A percentile compares a stretch with the other conserved stretches of the same genome.
Conservation (phyloP, 164 flowering plant genomes). For the Tetrastigma voinierianum region DNA sequence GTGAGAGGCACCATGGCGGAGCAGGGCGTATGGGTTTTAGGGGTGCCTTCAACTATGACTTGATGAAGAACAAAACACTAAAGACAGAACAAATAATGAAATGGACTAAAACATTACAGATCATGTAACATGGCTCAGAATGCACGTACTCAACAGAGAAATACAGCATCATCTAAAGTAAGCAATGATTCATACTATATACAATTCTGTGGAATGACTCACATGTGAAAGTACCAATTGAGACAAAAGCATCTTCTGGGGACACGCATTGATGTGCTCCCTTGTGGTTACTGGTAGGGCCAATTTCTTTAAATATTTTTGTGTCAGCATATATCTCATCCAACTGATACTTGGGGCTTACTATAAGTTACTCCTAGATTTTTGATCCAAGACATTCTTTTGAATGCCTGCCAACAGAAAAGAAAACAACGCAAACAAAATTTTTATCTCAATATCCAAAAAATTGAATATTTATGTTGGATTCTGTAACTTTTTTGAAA, state of each 20-base stretch:
- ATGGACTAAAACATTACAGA: neutral
- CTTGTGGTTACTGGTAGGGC: conserved; percentile 14
- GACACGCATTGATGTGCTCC: conserved; percentile 13
- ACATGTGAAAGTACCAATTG: conserved; percentile 27
- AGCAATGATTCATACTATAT: conserved; percentile 19
- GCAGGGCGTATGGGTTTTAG: no score
- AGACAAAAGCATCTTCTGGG: conserved; percentile 22
- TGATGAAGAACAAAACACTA: no score
- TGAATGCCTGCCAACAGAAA: conserved; percentile 60
- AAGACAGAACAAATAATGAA: no score
- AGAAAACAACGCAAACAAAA: no score
- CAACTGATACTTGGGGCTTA: conserved; percentile 20
- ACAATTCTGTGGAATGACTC: conserved; percentile 15
- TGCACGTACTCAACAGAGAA: neutral
- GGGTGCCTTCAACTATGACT: no score
- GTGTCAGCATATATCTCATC: conserved; percentile 18
- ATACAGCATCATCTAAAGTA: conserved; percentile 10
- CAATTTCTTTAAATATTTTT: conserved; percentile 16
- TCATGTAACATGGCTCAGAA: neutral
- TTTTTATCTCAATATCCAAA: no score
- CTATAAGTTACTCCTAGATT: conserved; percentile 54
- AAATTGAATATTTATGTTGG: no score
- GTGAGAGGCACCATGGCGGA: no score
- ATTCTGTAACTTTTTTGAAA: no score
- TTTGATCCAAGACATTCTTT: conserved; percentile 65